These are phyloP conservation scores for Termitomyces bulborhizus DNA, from an alignment of 768 basidiomycete genomes.

Conservation along the genomic window DNA sequence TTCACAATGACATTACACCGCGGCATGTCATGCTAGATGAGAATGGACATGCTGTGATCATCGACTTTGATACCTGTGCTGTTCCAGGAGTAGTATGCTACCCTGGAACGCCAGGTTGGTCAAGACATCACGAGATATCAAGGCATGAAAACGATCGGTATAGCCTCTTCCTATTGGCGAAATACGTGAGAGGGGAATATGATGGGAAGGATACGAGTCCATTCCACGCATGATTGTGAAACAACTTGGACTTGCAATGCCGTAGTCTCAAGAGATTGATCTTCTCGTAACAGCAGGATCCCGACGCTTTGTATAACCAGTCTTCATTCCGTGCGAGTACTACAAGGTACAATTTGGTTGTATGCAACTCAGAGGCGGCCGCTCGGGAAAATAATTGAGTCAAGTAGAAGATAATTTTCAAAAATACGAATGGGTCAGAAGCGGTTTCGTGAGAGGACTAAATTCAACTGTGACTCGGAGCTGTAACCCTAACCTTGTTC, in stretches of 20 bases:
- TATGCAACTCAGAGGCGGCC: neutral
- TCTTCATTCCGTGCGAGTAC: neutral
- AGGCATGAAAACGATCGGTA: constrained; percentile 3
- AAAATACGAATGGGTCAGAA: neutral
- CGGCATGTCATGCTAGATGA: constrained; percentile 5
- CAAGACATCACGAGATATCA: constrained; percentile 4
- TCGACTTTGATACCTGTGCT: constrained; percentile 5
- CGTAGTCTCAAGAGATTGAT: neutral
- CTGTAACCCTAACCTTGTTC: constrained; percentile 12
- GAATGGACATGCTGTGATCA: constrained; percentile 2
- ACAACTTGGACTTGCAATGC: neutral
- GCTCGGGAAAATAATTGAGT: neutral
- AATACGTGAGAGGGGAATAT: constrained; percentile 5
- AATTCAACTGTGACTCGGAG: neutral
- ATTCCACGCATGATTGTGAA: neutral
- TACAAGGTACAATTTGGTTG: too few species aligned
- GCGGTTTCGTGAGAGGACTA: too few species aligned
- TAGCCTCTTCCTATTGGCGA: constrained; percentile 5
- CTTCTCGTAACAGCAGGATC: neutral
- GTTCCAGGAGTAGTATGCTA: constrained; percentile 3
- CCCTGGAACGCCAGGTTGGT: constrained; percentile 6
- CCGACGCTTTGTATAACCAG: neutral
- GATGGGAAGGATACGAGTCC: constrained; percentile 2
- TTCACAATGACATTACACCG: constrained; percentile 6
- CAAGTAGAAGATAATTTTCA: neutral